These are phyloP conservation scores for Alternaria triticina DNA, from an alignment of 2,329 filamentous ascomycete species.

Conservation along the genomic window DNA sequence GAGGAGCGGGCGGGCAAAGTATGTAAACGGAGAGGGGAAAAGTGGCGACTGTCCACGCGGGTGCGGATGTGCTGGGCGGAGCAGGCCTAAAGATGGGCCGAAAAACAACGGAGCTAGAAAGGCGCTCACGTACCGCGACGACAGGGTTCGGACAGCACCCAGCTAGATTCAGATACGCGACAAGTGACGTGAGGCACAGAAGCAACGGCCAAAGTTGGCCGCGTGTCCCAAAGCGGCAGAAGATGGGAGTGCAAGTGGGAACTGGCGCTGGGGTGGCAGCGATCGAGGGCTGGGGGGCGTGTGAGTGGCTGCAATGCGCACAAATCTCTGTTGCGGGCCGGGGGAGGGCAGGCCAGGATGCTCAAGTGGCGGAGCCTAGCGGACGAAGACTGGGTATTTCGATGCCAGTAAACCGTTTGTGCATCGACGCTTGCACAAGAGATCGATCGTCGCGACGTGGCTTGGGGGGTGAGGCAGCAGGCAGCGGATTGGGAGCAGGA, in stretches of 20 bases:
- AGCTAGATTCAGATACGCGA: constrained; percentile 27
- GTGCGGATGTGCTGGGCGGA: constrained; percentile 25
- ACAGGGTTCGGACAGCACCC: constrained; percentile 23
- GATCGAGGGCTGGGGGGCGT: constrained; percentile 17
- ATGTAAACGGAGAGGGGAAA: constrained; percentile 27
- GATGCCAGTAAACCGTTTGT: constrained; percentile 14
- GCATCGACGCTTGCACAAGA: constrained; percentile 9
- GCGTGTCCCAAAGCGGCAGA: constrained; percentile 7
- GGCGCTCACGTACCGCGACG: constrained; percentile 19
- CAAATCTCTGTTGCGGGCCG: constrained; percentile 18
- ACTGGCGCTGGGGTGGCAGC: constrained; percentile 15
- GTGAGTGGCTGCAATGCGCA: constrained; percentile 21
- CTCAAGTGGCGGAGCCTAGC: constrained; percentile 13
- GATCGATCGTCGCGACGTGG: neutral
- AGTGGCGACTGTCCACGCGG: constrained; percentile 31
- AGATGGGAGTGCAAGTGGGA: constrained; percentile 14
- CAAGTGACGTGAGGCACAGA: constrained; percentile 21
- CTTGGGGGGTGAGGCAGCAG: neutral
- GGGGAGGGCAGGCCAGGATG: constrained; percentile 11
- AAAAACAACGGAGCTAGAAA: constrained; percentile 28
- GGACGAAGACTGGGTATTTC: constrained; percentile 10
- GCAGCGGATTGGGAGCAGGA: neutral
- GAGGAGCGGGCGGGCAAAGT: constrained; percentile 11
- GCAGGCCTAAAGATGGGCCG: constrained; percentile 36
- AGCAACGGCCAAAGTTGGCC: constrained; percentile 8